A percentile compares a stretch with the other conserved stretches of the same genome.
Evolutionary conservation across 2,329 filamentous ascomycete species (phyloP).

Genomic region (Westerdykella sp.): DNA sequence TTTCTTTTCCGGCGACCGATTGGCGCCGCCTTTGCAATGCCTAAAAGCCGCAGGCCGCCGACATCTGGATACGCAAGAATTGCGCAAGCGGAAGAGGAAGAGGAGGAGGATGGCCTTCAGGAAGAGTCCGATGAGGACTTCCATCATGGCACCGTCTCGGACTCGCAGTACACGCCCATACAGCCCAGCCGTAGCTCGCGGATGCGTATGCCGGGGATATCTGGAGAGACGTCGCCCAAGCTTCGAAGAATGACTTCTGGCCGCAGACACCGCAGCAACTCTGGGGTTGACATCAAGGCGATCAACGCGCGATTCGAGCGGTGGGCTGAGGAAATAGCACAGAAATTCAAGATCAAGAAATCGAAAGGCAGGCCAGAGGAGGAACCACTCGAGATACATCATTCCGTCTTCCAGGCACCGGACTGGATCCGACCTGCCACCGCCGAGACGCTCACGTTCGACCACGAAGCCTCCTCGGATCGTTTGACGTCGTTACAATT

Average conservation of each 20-base stretch:
- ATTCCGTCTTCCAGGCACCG: conserved; percentile 92
- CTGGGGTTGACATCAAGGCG: conserved; percentile 93
- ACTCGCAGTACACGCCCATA: conserved; percentile 42
- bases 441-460: conserved; percentile 61
- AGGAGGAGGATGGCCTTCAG: conserved; percentile 21
- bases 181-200: conserved; percentile 40
- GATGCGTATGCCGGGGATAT: conserved; percentile 38
- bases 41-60: conserved; percentile 34
- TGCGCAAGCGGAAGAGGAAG: conserved; percentile 47
- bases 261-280: conserved; percentile 62
- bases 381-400: conserved; percentile 88
- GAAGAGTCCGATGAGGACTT: conserved; percentile 39
- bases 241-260: conserved; percentile 17
- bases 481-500: conserved; percentile 75
- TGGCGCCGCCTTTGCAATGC: conserved; percentile 17
- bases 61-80: conserved; percentile 48
- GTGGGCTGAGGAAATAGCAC: conserved; percentile 97
- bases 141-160: conserved; percentile 33
- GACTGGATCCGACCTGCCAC: conserved; percentile 79
- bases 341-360: conserved; percentile 85
- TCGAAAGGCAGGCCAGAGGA: conserved; percentile 68
- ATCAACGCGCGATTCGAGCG: conserved; percentile 92
- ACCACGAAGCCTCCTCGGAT: conserved; percentile 51
- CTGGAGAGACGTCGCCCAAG: conserved; percentile 30
- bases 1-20: neutral